Evolutionary conservation across 2,329 filamentous ascomycete species (phyloP).

Genomic region (Nemania sp.): DNA sequence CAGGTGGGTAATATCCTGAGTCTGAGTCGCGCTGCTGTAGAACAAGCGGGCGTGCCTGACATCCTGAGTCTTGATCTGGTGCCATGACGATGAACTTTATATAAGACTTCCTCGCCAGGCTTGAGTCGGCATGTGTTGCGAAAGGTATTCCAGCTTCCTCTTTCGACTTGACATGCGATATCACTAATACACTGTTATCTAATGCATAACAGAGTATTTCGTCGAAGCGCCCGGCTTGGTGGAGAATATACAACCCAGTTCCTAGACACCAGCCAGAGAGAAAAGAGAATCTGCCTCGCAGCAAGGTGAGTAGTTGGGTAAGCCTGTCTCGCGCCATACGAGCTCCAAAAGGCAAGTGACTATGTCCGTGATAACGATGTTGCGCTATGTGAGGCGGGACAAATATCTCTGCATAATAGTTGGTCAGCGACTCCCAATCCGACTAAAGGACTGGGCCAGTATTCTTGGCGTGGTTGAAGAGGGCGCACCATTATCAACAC

Average conservation of each 20-base stretch:
- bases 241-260: constrained; percentile 18
- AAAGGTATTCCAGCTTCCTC: constrained; percentile 34
- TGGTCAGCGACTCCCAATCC: constrained; percentile 20
- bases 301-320: constrained; percentile 20
- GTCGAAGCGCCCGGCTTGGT: constrained; percentile 3
- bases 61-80: constrained; percentile 21
- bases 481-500: background rate
- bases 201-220: constrained; percentile 9
- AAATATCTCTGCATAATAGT: constrained; percentile 10
- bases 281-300: constrained; percentile 5
- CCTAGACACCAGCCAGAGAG: constrained; percentile 16
- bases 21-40: constrained; percentile 9
- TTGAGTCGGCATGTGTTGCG: background rate
- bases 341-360: constrained; percentile 36
- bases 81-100: constrained; percentile 30
- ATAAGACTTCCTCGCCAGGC: constrained; percentile 20
- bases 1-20: constrained; percentile 17
- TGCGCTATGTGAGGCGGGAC: constrained; percentile 20
- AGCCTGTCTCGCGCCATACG: constrained; percentile 24
- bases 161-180: constrained; percentile 34
- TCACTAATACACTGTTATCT: constrained; percentile 28
- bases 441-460: constrained; percentile 21
- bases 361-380: constrained; percentile 27
- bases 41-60: constrained; percentile 25
- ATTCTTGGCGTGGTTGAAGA: constrained; percentile 8